phyloP scores from a whole-genome alignment of 305 asterid genomes.

The Fraxinus ornus region DNA sequence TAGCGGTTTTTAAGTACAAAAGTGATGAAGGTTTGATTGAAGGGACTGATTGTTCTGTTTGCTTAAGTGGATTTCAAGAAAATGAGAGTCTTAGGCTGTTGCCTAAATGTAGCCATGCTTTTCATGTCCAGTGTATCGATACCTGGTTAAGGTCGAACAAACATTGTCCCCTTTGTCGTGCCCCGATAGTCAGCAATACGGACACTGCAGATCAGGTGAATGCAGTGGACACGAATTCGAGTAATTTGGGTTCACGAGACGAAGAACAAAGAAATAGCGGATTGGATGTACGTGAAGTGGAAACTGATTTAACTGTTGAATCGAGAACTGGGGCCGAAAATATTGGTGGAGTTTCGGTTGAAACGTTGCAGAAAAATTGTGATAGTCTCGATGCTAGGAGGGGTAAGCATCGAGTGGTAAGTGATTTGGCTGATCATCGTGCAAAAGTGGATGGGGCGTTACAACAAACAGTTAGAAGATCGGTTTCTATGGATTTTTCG shows the following conservation, averaged over 20 bases:
- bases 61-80: conserved; percentile 63
- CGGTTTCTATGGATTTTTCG: conserved; percentile 57
- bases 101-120: conserved; percentile 80
- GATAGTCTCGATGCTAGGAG: not conserved
- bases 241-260: not conserved
- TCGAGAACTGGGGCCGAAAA: conserved; percentile 7
- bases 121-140: conserved; percentile 64
- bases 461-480: conserved; percentile 42
- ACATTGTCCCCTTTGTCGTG: conserved; percentile 76
- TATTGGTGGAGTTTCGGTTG: not conserved
- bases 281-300: conserved; percentile 1
- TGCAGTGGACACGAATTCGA: not conserved
- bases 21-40: conserved; percentile 43
- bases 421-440: conserved; percentile 43
- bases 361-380: not conserved
- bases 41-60: conserved; percentile 64
- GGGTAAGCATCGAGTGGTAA: conserved; percentile 30
- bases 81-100: conserved; percentile 56
- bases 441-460: conserved; percentile 27
- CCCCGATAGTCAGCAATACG: conserved; percentile 35
- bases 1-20: conserved; percentile 41
- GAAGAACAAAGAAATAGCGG: not conserved
- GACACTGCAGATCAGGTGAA: not conserved
- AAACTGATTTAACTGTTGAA: not conserved
- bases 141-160: conserved; percentile 70